Conservation (phyloP, 176 grass and related monocot genomes). For the Puccinellia tenuiflora region DNA sequence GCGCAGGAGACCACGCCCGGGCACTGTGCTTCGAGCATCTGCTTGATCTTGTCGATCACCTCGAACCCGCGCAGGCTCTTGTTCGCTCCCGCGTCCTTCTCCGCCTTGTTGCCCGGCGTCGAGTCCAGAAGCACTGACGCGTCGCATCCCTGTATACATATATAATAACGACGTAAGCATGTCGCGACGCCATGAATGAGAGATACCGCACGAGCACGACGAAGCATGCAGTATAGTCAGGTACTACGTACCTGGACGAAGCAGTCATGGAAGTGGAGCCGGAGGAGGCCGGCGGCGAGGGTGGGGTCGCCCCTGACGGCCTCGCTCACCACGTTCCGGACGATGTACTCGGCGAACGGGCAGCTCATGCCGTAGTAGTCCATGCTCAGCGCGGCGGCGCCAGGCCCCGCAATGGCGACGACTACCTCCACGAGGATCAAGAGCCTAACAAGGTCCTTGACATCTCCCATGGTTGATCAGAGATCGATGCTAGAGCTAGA, state of each 20-base stretch:
- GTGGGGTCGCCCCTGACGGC: constrained; percentile 50
- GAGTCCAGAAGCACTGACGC: constrained; percentile 83
- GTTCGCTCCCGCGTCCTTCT: constrained; percentile 86
- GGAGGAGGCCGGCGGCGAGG: constrained; percentile 64
- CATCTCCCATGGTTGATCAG: neutral
- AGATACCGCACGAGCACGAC: neutral
- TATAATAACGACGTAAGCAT: neutral
- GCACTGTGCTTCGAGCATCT: constrained; percentile 49
- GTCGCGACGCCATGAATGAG: neutral
- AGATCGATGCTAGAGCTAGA: neutral
- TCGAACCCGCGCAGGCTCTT: constrained; percentile 71
- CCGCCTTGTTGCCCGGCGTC: constrained; percentile 46
- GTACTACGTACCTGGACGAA: constrained; percentile 58
- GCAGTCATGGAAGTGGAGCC: constrained; percentile 95
- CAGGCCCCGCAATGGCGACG: constrained; percentile 14
- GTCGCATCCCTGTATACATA: constrained; percentile 64
- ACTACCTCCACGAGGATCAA: constrained; percentile 36
- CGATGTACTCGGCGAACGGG: constrained; percentile 61
- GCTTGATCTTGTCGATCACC: constrained; percentile 77
- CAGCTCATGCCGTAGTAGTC: constrained; percentile 83
- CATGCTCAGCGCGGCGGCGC: constrained; percentile 49
- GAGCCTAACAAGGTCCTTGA: constrained; percentile 31
- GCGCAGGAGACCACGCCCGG: constrained; percentile 82
- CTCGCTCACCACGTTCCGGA: constrained; percentile 40
- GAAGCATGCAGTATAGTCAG: neutral